phyloP scores from a whole-genome alignment of 1,139 yeast genomes.

The Sugiyamaella castrensis region DNA sequence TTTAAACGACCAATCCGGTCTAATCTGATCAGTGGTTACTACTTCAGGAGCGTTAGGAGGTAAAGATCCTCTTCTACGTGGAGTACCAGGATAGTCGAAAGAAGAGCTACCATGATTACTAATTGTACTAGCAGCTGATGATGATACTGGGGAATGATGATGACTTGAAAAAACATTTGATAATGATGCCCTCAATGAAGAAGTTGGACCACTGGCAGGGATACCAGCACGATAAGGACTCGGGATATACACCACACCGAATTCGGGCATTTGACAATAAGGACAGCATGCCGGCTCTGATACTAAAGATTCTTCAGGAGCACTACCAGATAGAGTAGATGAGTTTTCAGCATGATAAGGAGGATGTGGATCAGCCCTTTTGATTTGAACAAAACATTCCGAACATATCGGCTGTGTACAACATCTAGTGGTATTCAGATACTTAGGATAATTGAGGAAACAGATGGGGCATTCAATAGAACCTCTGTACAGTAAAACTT shows the following conservation, averaged over 20 bases:
- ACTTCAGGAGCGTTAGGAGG: constrained; percentile 38
- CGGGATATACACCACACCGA: constrained; percentile 77
- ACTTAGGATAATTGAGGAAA: constrained; percentile 77
- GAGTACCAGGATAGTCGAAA: constrained; percentile 10
- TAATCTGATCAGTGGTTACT: constrained; percentile 70
- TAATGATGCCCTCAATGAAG: constrained; percentile 18
- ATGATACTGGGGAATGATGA: constrained; percentile 16
- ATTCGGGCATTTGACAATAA: constrained; percentile 83
- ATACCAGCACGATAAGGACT: constrained; percentile 45
- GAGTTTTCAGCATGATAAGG: constrained; percentile 59
- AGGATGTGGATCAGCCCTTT: constrained; percentile 90
- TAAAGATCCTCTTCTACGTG: constrained; percentile 27
- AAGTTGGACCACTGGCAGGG: constrained; percentile 14
- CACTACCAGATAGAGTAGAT: constrained; percentile 19
- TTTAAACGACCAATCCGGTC: constrained; percentile 91
- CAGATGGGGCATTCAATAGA: constrained; percentile 92
- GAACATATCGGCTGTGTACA: constrained; percentile 93
- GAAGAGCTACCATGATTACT: constrained; percentile 3
- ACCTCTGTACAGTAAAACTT: constrained; percentile 55
- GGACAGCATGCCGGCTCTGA: constrained; percentile 93
- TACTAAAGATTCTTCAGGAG: constrained; percentile 42
- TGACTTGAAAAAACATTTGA: constrained; percentile 15
- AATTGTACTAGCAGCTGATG: constrained; percentile 16
- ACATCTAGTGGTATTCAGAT: constrained; percentile 80
- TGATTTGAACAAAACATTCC: constrained; percentile 95